Base-by-base conservation (phyloP, 2,329 filamentous ascomycete species). In the Colletotrichum sansevieriae region DNA sequence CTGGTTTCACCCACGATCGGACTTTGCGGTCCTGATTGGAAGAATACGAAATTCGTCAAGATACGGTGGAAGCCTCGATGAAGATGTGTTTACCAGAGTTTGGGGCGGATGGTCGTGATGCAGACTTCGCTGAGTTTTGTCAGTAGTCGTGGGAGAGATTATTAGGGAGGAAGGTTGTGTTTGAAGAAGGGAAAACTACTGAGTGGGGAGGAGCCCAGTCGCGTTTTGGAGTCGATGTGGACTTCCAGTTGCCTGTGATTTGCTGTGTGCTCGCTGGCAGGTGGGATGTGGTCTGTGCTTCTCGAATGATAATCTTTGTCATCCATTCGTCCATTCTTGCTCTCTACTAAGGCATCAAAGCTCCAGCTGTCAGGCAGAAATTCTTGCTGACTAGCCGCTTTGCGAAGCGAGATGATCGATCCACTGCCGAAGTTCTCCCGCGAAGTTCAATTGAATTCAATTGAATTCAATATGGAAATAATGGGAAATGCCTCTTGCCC, bases 1-100 rank as follows among this genome's bases (percentile, higher is more conserved):
- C 52, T 66, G 47, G 63, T 56, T 66, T 69, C 63, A 69, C 66
- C 66, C 66, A 69, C 66, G 62, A 35, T 69, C 49, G 63, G 55
- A 68, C 62, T 60, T 55, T 44, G 65, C 62, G 41, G 22, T 66
- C 43, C 49, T 37, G 18, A 37, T 20, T 43, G 47, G 63, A 47
- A 35, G 41, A 54, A 51, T 66, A 61, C 55, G 63, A 69, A 60
- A 18, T 46, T 57, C 63, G 55, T 69, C 62, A 69, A 56, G 37
- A 54, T 61, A 66, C 55, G 66, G 61, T 68, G 49, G 37, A n/a
- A 63, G 33, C 56, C 56, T 65, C 49, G 66, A 51, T 39, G 33
- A 22, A 44, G 25, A 59, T 55, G 37, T 44, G 39, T 35, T 65
- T 61, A 63, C 65, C 49, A 61, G 20, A 15, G 15, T 41, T 65